Base-by-base conservation (phyloP, 2,329 filamentous ascomycete species). In the Pestalotiopsis sp. region DNA sequence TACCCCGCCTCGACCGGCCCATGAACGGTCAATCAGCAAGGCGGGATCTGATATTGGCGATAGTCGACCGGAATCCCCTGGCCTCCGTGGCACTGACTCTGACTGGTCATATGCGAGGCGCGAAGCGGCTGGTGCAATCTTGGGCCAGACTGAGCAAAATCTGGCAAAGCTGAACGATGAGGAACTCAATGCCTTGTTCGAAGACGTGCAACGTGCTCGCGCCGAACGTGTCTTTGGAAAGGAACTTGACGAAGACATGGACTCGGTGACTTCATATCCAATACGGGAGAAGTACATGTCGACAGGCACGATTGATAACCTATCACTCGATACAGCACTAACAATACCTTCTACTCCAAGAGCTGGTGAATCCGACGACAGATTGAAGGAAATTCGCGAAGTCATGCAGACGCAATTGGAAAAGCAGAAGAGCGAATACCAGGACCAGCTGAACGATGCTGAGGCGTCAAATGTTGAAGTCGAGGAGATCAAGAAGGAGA, bases 271-370 rank as follows among this genome's bases (percentile, higher is more conserved):
- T 36, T 98, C 95, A 0, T 98, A 95, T 76, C 92, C 94, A 1
- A 86, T 95, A 38, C 88, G 96, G 65, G 96, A 99, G 75, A 98
- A 98, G 77, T 98, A 98, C 80, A 89, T 97, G 83, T 98, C 95
- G 2, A 96, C 92, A 67, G 95, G 95, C 2, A 98, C 95, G 0
- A 87, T 98, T 66, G 96, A 99, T 81, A 98, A 97, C 78, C 96
- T 98, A 76, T 98, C 95, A 2, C 85, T 99, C 17, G 96, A 99
- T 78, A 99, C 96, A 1, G 92, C 91, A 13, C 85, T 99, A 65
- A 99, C 96, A 0, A 94, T 98, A 86, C 96, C 96, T 2, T 97
- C 94, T 0, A 98, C 95, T 0, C 96, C 96, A 2, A 93, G 90
- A 70, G 90, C 92, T 70, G 89, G 87, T 27, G 93, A 95, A 68